These are phyloP conservation scores for Suhomyces kilbournensis DNA, from an alignment of 805 yeast species.

Conservation along the genomic window DNA sequence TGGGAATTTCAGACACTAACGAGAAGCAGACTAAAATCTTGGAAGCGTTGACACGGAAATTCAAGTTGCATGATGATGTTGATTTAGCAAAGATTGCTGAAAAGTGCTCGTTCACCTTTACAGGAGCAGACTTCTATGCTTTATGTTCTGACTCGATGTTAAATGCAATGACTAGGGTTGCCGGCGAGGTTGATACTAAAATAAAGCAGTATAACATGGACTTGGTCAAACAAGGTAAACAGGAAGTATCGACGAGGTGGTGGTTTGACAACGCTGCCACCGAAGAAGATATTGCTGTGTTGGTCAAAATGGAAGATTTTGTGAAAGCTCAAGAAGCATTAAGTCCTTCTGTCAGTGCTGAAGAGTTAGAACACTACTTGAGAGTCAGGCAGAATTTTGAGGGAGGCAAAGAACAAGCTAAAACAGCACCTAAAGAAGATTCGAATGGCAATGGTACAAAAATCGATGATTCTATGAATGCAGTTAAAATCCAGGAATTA, in stretches of 20 bases:
- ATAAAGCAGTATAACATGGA: slow-evolving; percentile 49
- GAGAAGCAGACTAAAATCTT: slow-evolving; percentile 84
- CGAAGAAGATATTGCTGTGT: slow-evolving; percentile 61
- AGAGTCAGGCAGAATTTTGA: slow-evolving; percentile 80
- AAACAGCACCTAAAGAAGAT: neutral
- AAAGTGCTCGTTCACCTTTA: slow-evolving; percentile 81
- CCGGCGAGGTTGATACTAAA: slow-evolving; percentile 68
- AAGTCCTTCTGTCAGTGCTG: slow-evolving; percentile 82
- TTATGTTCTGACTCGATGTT: slow-evolving; percentile 93
- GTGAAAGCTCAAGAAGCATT: slow-evolving; percentile 68
- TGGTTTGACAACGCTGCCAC: slow-evolving; percentile 88
- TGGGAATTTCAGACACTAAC: slow-evolving; percentile 90
- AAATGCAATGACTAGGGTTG: slow-evolving; percentile 92
- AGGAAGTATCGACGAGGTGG: slow-evolving; percentile 64
- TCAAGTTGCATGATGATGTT: slow-evolving; percentile 58
- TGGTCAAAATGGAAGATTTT: slow-evolving; percentile 72
- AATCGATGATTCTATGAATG: neutral
- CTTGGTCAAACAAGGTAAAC: slow-evolving; percentile 27
- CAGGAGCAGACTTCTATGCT: slow-evolving; percentile 98
- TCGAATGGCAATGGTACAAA: slow-evolving; percentile 1
- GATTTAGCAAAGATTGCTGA: slow-evolving; percentile 58
- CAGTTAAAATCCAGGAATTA: neutral
- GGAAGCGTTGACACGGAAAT: slow-evolving; percentile 85
- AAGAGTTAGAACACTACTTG: slow-evolving; percentile 80
- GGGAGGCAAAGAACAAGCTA: slow-evolving; percentile 50